Conservation (phyloP, 2,329 filamentous ascomycete species). For the Trichoderma lentiforme region DNA sequence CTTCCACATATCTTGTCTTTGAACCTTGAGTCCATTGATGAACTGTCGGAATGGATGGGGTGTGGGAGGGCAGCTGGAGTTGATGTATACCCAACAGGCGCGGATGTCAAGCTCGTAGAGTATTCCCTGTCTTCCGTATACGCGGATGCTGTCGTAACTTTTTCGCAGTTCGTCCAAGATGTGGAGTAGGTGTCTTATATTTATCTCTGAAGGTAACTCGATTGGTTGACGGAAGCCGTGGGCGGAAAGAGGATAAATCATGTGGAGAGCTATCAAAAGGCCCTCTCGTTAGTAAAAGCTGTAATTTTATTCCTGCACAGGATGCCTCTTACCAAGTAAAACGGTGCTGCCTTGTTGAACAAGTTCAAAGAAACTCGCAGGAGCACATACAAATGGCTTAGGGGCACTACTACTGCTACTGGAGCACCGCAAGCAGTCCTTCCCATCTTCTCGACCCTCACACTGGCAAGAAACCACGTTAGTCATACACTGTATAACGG, state of each 20-base stretch:
- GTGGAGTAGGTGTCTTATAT: neutral
- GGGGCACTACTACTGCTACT: neutral
- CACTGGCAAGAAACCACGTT: neutral
- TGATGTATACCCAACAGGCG: slow-evolving; percentile 3
- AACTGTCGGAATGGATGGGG: neutral
- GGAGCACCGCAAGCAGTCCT: neutral
- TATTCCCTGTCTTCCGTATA: neutral
- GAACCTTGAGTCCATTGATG: slow-evolving; percentile 3
- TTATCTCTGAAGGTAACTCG: neutral
- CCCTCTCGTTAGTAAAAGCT: neutral
- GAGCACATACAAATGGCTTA: slow-evolving; percentile 12
- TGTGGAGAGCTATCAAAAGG: neutral
- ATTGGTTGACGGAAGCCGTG: neutral
- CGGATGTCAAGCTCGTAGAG: slow-evolving; percentile 14
- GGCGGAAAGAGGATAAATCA: neutral
- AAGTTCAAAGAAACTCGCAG: slow-evolving; percentile 13
- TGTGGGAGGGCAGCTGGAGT: neutral
- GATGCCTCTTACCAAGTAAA: slow-evolving; percentile 6
- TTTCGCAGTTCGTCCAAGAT: neutral
- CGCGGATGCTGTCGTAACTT: neutral
- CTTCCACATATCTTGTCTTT: slow-evolving; percentile 5
- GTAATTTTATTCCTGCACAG: no score
- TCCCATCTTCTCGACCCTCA: neutral
- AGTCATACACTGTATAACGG: neutral
- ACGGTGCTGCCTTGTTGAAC: slow-evolving; percentile 3